phyloP scores from a whole-genome alignment of 2,329 filamentous ascomycete genomes.

The Aspergillus melleus region DNA sequence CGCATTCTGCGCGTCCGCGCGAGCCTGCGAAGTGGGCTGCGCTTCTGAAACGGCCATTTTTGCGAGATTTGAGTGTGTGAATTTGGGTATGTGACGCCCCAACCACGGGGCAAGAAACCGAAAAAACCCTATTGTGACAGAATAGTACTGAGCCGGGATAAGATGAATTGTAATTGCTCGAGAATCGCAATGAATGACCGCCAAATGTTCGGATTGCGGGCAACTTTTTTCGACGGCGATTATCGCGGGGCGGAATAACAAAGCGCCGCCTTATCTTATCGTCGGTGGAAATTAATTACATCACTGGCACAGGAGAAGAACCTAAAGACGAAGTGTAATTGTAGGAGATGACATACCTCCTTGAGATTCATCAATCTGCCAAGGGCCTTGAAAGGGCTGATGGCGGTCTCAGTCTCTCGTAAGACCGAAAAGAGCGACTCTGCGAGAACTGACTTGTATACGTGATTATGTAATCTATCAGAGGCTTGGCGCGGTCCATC shows the following conservation, averaged over 20 bases:
- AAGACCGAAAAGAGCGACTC: too few relatives aligned
- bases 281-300: background rate
- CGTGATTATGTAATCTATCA: too few relatives aligned
- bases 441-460: too few relatives aligned
- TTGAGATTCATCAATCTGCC: too few relatives aligned
- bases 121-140: conserved; percentile 33
- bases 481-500: background rate
- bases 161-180: conserved; percentile 4
- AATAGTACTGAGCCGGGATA: background rate
- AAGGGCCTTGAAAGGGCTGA: too few relatives aligned
- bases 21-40: conserved; percentile 17
- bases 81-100: conserved; percentile 24
- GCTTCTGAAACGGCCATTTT: conserved; percentile 32
- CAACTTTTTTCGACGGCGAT: conserved; percentile 21
- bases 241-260: conserved; percentile 25
- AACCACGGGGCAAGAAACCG: conserved; percentile 27
- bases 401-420: too few relatives aligned
- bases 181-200: conserved; percentile 4
- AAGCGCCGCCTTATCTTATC: conserved; percentile 34
- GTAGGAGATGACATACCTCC: too few relatives aligned
- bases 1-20: conserved; percentile 21
- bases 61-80: conserved; percentile 8
- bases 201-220: conserved; percentile 8
- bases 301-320: background rate
- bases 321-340: background rate